Evolutionary conservation across 176 grass and related monocot species (phyloP), one percentile per base, ranked within the genome.

Genomic region (Juncus effusus): DNA sequence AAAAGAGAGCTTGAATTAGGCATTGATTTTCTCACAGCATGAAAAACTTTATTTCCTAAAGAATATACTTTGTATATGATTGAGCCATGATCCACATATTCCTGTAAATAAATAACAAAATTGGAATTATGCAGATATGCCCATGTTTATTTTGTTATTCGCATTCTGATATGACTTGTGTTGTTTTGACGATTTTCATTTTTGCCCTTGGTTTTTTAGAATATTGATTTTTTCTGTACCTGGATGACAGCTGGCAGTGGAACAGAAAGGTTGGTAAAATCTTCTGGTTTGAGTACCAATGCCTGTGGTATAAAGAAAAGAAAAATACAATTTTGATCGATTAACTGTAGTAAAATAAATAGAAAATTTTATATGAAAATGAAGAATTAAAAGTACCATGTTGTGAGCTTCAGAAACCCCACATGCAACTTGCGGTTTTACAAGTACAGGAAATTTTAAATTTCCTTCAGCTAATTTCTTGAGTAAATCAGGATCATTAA

Each of bases 361-460:
- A 12, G 56, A 54, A 28, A 28, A 65, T 56, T 12, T 70, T 60
- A 41, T 16, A 38, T 47, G 35, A 54, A 10, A 42, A 62, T 61
- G 38, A 56, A 58, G 8, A 79, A 56, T 56, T 10, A 38, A 76
- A 76, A 60, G 36, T 85, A 96, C 93, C 93, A 97, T 97, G 80
- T 84, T 92, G 68, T 97, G 93, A 37, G 93, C 88, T 92, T 89
- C 88, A 44, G 85, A 70, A 60, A 97, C 88, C 61, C 93, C 93
- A 65, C 88, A 97, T 72, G 93, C 93, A 59, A 97, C 86, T 92
- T 89, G 88, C 72, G 93, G 93, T 57, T 97, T 97, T 61, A 97
- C 85, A 64, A 97, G 90, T 54, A 97, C 62, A 59, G 93, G 93
- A 71, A 92, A 97, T 36, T 70, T 79, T 66, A 97, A 79, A 51